Percentiles rank a stretch among this genome's conserved stretches.
Evolutionary conservation across 495 filamentous ascomycete species (phyloP).

Genomic region (Trichodelitschia bisporula): DNA sequence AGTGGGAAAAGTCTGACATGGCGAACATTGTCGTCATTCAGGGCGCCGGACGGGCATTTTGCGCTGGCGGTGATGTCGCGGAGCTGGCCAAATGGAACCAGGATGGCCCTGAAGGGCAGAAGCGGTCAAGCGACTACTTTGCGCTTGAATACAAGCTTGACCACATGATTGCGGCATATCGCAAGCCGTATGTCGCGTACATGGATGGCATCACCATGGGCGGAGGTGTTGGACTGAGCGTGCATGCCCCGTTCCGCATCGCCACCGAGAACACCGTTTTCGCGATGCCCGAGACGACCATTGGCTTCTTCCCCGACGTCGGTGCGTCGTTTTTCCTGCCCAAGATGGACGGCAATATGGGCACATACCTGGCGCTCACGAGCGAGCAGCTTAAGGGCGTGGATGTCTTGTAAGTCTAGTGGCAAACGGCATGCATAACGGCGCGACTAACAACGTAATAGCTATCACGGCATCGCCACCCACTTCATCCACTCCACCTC

Average conservation of each 20-base stretch:
- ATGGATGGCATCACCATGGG: conserved; percentile 99
- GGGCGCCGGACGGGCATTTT: conserved; percentile 68
- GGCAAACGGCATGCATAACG: background rate
- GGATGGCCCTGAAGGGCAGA: conserved; percentile 36
- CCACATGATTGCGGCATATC: conserved; percentile 84
- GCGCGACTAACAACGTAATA: conserved; percentile 1
- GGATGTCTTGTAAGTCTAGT: conserved; percentile 37
- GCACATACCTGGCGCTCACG: conserved; percentile 81
- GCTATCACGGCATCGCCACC: conserved; percentile 61
- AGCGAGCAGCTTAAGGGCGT: conserved; percentile 56
- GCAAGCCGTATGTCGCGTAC: conserved; percentile 80
- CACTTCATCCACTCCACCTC: conserved; percentile 84
- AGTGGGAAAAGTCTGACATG: conserved; percentile 84
- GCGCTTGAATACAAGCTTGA: conserved; percentile 80
- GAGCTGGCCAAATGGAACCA: conserved; percentile 49
- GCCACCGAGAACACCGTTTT: conserved; percentile 88
- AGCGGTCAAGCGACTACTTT: conserved; percentile 61
- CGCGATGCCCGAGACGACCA: conserved; percentile 94
- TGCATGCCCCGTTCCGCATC: conserved; percentile 89
- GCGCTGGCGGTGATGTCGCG: conserved; percentile 77
- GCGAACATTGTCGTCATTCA: conserved; percentile 85
- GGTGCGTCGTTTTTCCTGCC: conserved; percentile 89
- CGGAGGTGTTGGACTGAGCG: conserved; percentile 76
- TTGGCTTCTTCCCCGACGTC: conserved; percentile 96
- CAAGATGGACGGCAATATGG: conserved; percentile 55